Evolutionary conservation across 371 early-diverging fungal species (phyloP), one percentile per base, ranked within the genome.

Genomic region (Dipsacomyces acuminosporus): DNA sequence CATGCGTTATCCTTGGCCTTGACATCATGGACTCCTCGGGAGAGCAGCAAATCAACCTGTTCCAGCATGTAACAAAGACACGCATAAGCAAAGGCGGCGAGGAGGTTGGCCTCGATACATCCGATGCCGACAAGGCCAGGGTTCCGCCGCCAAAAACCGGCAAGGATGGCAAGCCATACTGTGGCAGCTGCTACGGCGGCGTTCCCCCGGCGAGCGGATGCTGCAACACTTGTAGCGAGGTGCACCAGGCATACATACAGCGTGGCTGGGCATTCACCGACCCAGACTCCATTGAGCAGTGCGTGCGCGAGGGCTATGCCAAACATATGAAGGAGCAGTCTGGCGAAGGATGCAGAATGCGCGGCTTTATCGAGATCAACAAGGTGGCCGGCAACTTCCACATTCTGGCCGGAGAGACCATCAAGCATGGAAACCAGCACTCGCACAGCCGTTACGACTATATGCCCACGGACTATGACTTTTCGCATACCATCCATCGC

Each of bases 21-120:
- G 96, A 96, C 74, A 89, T 96, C 15, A 92, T 96, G 91, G 98
- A 95, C 72, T 87, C 89, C 15, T 77, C 90, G 19, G 94, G 96
- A 15, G 92, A 94, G 54, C 87, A 90, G 52, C 87, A 93, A 52
- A 84, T 83, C 59, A 88, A 88, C 46, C 77, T 89, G 43, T 79
- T 78, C 11, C 88, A 91, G 66, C 82, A 84, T 45, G 82, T 96
- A 5, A 83, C 79, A 53, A 95, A 94, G 70, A 81, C 82, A 18
- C 81, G 94, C 40, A 61, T 94, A 24, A 80, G 84, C 58, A 54
- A 71, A n/a, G 55, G 71, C 42, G 96, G 96, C 8, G 60, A 73
- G 9, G 75, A 69, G 9, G 79, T 94, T 51, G 77, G 40, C 40
- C 9, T 59, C 45, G 60, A 51, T 20, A n/a, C 20, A 19, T 41